Evolutionary conservation across 306 rosid species (phyloP).

Genomic region (Comarum palustre): DNA sequence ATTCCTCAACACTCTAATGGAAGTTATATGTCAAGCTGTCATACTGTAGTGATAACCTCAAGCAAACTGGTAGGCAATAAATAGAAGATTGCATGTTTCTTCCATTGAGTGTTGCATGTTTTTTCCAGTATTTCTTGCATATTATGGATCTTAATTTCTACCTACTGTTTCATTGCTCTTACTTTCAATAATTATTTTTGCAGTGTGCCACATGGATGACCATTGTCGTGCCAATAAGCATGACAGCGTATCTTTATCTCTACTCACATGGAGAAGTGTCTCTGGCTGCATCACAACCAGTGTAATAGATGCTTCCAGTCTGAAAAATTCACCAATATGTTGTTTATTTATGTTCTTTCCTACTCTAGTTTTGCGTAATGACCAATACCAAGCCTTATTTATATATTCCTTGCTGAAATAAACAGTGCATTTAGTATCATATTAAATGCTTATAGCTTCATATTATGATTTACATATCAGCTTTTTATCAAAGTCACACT

Average conservation of each 20-base stretch:
- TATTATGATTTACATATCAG: constrained; percentile 9
- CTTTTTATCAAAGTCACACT: background rate
- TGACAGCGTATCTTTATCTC: constrained; percentile 94
- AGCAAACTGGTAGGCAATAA: constrained; percentile 2
- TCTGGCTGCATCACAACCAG: constrained; percentile 99
- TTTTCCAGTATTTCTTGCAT: background rate
- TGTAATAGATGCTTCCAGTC: constrained; percentile 97
- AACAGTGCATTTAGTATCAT: no score
- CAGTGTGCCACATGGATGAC: constrained; percentile 99
- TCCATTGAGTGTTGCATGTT: background rate
- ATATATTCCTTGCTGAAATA: background rate
- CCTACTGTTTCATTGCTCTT: constrained; percentile 2
- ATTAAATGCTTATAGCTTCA: background rate
- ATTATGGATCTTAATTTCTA: background rate
- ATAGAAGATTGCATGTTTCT: background rate
- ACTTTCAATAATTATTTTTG: constrained; percentile 29
- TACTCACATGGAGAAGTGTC: constrained; percentile 97
- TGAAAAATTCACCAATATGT: constrained; percentile 14
- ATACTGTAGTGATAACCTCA: background rate
- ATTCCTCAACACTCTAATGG: background rate
- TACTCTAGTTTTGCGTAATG: background rate
- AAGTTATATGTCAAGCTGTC: background rate
- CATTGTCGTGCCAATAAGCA: constrained; percentile 84
- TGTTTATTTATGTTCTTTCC: background rate
- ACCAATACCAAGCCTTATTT: background rate